Base-by-base conservation (phyloP, 164 flowering plant genomes). In the Umbilicus rupestris region DNA sequence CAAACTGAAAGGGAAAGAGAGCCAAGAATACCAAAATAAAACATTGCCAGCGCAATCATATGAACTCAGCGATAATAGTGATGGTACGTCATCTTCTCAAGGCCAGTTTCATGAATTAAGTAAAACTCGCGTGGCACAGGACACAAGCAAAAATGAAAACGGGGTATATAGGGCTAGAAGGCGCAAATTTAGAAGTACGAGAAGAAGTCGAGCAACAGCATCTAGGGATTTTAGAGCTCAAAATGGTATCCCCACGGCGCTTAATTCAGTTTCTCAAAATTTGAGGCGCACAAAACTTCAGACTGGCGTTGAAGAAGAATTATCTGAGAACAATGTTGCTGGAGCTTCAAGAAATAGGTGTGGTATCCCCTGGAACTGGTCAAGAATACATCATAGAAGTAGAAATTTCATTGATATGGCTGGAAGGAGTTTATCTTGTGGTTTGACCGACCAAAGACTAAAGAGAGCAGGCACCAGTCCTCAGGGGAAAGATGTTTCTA, bases 341-440 rank as follows among this genome's bases (percentile, higher is more conserved):
- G 72, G 78, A 52, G 90, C 73, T 73, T 89, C 95, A 7, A 74
- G 78, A 72, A 85, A 92, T 79, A 92, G 96, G 31, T 95, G 97
- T 80, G 97, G 99, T 16, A 85, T 92, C 70, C 97, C 94, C 50
- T 92, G 85, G 84, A 95, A 95, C 74, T 95, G 99, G 99, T 90
- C 97, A 30, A 85, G 96, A 75, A 88, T 95, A 75, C 99, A 95
- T 75, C 76, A 87, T 62, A 76, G 95, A 67, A 88, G 99, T 30
- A 92, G 83, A 73, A 83, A 90, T 39, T 76, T 89, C 69, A 81
- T 95, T 68, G 97, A 92, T 81, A 84, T 78, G 72, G 97, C 97
- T 22, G 97, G 99, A 37, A 82, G 91, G 79, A 92, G 96, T 73
- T 78, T 92, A 8, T 87, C 99, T 71, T 88, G 99, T 79, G 97